Evolutionary conservation across 768 basidiomycete species (phyloP).

Genomic region (Lentinula boryana): DNA sequence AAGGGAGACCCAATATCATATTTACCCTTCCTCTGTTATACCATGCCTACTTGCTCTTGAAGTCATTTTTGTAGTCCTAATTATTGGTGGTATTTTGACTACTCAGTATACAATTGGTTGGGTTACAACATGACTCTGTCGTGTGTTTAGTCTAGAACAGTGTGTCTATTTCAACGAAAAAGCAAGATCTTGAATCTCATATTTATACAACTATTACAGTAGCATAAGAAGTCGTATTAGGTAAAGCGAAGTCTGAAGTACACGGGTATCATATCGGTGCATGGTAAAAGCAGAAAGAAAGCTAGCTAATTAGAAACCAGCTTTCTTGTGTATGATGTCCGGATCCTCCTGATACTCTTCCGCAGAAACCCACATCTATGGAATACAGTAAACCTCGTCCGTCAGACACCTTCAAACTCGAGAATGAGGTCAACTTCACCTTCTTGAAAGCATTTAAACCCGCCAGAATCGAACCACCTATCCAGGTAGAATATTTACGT

Average conservation of each 20-base stretch:
- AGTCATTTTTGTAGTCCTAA: no score
- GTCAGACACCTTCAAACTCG: background rate
- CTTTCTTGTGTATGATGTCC: constrained; percentile 96
- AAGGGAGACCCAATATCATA: no score
- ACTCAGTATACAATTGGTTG: no score
- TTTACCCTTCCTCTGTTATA: background rate
- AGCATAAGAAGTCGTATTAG: constrained; percentile 2
- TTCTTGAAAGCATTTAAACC: constrained; percentile 97
- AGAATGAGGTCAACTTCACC: constrained; percentile 35
- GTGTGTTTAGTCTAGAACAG: background rate
- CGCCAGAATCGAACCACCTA: constrained; percentile 94
- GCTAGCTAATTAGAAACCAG: constrained; percentile 53
- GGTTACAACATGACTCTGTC: background rate
- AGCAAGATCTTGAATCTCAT: background rate
- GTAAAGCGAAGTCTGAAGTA: background rate
- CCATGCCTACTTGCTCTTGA: background rate
- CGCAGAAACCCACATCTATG: constrained; percentile 98
- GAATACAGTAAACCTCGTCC: background rate
- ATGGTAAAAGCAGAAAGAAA: background rate
- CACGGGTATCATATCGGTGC: constrained; percentile 5
- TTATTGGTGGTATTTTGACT: background rate
- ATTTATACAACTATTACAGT: constrained; percentile 4
- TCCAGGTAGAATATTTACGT: constrained; percentile 96
- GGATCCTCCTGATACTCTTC: constrained; percentile 99
- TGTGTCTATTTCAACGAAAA: background rate